Percentiles rank a stretch among this genome's conserved stretches.
These are phyloP conservation scores for Dictyostelium brefeldianum DNA, from an alignment of 78 protist genomes.

Conservation along the genomic window DNA sequence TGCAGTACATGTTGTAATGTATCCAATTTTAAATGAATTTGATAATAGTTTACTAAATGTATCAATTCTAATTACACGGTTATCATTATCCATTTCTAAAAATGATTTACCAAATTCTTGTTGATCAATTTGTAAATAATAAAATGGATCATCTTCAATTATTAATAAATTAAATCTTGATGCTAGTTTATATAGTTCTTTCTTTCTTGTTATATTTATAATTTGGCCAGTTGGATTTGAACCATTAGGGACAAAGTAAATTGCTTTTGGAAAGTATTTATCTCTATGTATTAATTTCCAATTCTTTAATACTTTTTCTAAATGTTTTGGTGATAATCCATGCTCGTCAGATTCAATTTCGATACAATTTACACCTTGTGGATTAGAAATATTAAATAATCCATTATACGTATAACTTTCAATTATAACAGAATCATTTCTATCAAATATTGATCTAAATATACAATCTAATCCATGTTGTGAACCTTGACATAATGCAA, in stretches of 20 bases:
- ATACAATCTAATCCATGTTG: background rate
- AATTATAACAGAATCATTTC: background rate
- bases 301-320: slow-evolving; percentile 35
- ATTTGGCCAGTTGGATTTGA: slow-evolving; percentile 89
- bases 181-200: slow-evolving; percentile 38
- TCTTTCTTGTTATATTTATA: slow-evolving; percentile 57
- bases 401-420: slow-evolving; percentile 16
- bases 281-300: slow-evolving; percentile 23
- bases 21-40: background rate
- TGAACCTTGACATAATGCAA: background rate
- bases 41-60: slow-evolving; percentile 88
- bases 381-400: background rate
- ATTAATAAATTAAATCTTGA: slow-evolving; percentile 86
- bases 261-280: slow-evolving; percentile 55
- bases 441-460: background rate
- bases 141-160: slow-evolving; percentile 96
- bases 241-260: slow-evolving; percentile 91
- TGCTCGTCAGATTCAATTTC: slow-evolving; percentile 47
- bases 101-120: background rate
- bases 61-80: slow-evolving; percentile 93
- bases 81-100: slow-evolving; percentile 87
- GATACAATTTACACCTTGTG: background rate
- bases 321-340: slow-evolving; percentile 44
- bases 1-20: background rate
- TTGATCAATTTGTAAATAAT: slow-evolving; percentile 67